Base-by-base conservation (phyloP, 2,329 filamentous ascomycete species). In the Trichoderma semiorbis region DNA sequence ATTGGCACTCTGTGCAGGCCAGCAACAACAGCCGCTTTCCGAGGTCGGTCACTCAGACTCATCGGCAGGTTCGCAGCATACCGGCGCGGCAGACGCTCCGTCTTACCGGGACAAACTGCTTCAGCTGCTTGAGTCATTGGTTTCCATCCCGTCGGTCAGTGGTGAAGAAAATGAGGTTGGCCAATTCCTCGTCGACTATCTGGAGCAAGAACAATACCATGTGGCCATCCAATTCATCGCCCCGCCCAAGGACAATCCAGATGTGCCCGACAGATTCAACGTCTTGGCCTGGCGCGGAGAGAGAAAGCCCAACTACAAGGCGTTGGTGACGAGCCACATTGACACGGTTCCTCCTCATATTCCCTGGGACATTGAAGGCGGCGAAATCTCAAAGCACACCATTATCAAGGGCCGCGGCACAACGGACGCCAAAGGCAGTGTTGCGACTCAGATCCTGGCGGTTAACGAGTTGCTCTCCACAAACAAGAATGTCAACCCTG, bases 261-360 rank as follows among this genome's bases (percentile, higher is more conserved):
- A 71, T 18, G 76, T 74, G 26, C 71, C 75, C 21, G 74, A 77
- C 30, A 78, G 81, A 65, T 94, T 91, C 84, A 97, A 97, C 77
- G 85, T 97, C 63, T 84, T 95, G 53, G 94, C 94, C 2, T 94
- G 85, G 85, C 84, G 82, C 0, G 81, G 88, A 73, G 76, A 76
- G 2, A 79, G 81, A 61, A 80, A 81, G 18, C 84, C 85, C 47
- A 82, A 85, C 11, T 87, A 90, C 2, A 86, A 85, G 39, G 84
- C 93, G 12, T 83, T 94, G n/a, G 81, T 95, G 1, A 90, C 90
- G 1, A 94, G 91, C 71, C 94, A 97, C 79, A 95, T 97, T 76
- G 95, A 98, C 77, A 88, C 88, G 2, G 91, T 93, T 0, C 91
- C 92, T 0, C 92, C 92, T 0, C 89, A 88, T 79, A 91, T 93